Evolutionary conservation across 257 asterid species (phyloP).

Genomic region (Jacaranda mimosifolia): DNA sequence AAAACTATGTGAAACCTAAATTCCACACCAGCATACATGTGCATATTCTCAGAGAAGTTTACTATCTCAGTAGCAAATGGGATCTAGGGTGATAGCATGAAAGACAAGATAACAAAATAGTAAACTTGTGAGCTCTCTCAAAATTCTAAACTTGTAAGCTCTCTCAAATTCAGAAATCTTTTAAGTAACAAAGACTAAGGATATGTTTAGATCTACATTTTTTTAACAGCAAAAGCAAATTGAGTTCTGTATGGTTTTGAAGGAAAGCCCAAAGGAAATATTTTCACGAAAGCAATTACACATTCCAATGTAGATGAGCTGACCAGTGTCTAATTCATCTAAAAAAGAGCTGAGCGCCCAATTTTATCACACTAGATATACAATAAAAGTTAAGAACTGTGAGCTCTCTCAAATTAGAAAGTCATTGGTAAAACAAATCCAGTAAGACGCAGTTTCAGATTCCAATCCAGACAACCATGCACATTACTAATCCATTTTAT

Average conservation of each 20-base stretch:
- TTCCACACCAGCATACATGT: neutral
- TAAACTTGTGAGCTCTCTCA: slow-evolving; percentile 2
- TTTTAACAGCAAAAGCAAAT: neutral
- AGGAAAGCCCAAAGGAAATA: neutral
- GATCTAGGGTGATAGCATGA: slow-evolving; percentile 15
- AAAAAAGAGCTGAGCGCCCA: neutral
- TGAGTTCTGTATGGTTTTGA: neutral
- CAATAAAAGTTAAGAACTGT: too few species aligned
- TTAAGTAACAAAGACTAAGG: neutral
- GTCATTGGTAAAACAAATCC: slow-evolving; percentile 19
- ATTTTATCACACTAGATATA: neutral
- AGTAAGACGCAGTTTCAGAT: slow-evolving; percentile 20
- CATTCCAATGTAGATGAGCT: slow-evolving; percentile 21
- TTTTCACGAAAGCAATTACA: neutral
- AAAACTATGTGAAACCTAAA: neutral
- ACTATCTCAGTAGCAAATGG: slow-evolving; percentile 8
- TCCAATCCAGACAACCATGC: neutral
- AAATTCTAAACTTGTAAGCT: neutral
- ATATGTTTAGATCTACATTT: neutral
- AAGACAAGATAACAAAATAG: slow-evolving; percentile 3
- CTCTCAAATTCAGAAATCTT: slow-evolving; percentile 7
- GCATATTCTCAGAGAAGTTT: slow-evolving; percentile 16
- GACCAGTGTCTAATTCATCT: neutral
- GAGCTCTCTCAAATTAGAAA: slow-evolving; percentile 24
- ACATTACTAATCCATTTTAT: neutral